phyloP scores from a whole-genome alignment of 306 rosid species.

The Malus fusca region DNA sequence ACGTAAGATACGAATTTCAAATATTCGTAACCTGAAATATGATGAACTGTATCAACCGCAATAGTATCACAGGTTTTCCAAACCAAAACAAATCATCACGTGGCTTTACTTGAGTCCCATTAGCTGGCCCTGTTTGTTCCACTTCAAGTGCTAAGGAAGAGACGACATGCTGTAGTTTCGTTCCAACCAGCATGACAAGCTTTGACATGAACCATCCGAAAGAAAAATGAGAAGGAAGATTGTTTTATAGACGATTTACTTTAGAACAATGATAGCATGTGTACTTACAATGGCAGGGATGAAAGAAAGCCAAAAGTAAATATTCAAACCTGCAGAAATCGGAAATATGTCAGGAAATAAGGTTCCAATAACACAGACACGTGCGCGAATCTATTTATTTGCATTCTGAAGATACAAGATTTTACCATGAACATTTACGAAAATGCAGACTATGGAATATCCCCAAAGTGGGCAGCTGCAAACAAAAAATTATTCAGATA shows the following conservation, averaged over 20 bases:
- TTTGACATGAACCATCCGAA: constrained; percentile 21
- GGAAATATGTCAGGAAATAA: constrained; percentile 17
- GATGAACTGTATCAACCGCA: constrained; percentile 86
- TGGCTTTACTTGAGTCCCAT: constrained; percentile 71
- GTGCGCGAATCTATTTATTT: background rate
- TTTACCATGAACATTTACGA: constrained; percentile 81
- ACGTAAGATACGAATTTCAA: background rate
- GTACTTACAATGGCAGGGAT: constrained; percentile 85
- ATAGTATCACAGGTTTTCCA: constrained; percentile 63
- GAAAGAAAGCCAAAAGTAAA: constrained; percentile 96
- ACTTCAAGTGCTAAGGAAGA: constrained; percentile 82
- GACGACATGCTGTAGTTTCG: constrained; percentile 95
- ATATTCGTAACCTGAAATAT: constrained; percentile 70
- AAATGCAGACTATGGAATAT: constrained; percentile 81
- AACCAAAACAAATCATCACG: constrained; percentile 87
- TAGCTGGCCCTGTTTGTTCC: constrained; percentile 54
- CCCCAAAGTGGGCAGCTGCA: constrained; percentile 95
- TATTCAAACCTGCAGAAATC: constrained; percentile 61
- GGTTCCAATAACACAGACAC: background rate
- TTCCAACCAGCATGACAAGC: constrained; percentile 94
- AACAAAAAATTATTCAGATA: constrained; percentile 12
- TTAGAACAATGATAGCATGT: background rate
- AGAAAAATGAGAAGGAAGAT: background rate
- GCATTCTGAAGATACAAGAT: constrained; percentile 1
- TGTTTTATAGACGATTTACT: background rate